Base-by-base conservation (phyloP, 2,329 filamentous ascomycete genomes). In the Fusarium papillatum region DNA sequence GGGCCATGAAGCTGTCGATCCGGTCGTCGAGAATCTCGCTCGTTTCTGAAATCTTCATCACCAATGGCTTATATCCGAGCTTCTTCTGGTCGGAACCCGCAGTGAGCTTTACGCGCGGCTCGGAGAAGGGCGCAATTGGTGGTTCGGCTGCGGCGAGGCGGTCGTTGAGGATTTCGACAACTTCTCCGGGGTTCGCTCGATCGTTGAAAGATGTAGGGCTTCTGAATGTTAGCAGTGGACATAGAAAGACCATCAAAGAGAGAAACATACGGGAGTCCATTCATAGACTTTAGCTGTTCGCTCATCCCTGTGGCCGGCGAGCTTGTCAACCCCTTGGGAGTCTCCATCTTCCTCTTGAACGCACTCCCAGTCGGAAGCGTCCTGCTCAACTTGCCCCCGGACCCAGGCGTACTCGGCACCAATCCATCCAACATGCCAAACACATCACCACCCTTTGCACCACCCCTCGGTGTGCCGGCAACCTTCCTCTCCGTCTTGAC, bases 1-100 rank as follows among this genome's bases (percentile, higher is more conserved):
- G 84, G n/a, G 87, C 86, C 70, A 92, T 89, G 80, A 98, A 98
- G 74, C 96, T 95, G 79, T 98, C 95, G 86, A 99, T 98, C 78
- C 95, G 90, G 84, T 98, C 96, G 84, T 99, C 97, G 10, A 98
- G 89, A 55, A 98, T 95, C 83, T 98, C 96, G 7, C 96, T 98
- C 0, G 95, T 93, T 82, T 98, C 96, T 7, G 95, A 96, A 9
- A 97, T 88, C 81, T 98, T 98, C 95, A 98, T 98, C 3, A 95
- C 94, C 88, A 98, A 93, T 3, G 95, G 95, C 81, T 96, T 97
- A 85, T 98, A 99, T 1, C 88, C 92, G 77, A 98, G 93, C 82
- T 98, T 98, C 82, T 96, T 95, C 80, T 95, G 90, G 82, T 98
- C 96, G 2, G 95, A 96, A 71, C 95, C 94, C 4, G 95, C 94